Conservation (phyloP, 1,139 yeast species). For the Diutina neorugosa region DNA sequence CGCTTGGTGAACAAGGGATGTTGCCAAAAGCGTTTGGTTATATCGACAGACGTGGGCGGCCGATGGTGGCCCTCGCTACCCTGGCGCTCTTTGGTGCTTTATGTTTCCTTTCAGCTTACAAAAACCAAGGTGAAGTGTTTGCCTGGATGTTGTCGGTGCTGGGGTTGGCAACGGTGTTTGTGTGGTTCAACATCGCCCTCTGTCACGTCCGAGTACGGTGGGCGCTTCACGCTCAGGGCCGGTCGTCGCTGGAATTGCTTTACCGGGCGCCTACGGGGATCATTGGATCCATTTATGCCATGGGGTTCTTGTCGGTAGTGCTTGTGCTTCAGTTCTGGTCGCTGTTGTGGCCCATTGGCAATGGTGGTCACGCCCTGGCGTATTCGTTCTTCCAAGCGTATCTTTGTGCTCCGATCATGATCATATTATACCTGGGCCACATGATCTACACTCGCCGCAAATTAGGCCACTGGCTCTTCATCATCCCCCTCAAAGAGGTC, state of each 20-base stretch:
- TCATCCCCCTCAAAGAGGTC: conserved; percentile 26
- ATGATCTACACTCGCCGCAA: background rate
- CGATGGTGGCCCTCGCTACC: background rate
- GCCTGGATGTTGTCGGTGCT: conserved; percentile 2
- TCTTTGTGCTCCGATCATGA: background rate
- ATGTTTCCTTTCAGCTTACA: background rate
- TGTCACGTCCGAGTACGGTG: conserved; percentile 1
- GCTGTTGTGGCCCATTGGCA: conserved; percentile 1
- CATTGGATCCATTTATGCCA: conserved; percentile 1
- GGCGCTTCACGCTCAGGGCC: conserved; percentile 2
- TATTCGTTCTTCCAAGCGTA: background rate
- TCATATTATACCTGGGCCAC: background rate
- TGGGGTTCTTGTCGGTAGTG: background rate
- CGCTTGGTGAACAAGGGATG: background rate
- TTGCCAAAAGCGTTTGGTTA: background rate
- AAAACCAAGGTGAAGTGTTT: background rate
- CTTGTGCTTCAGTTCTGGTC: conserved; percentile 2
- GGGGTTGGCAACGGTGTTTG: background rate
- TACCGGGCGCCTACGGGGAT: background rate
- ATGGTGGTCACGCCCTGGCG: background rate
- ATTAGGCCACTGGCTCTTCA: conserved; percentile 18
- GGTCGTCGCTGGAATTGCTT: background rate
- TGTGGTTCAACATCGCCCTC: conserved; percentile 1
- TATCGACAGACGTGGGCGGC: background rate
- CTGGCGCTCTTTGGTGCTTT: background rate